A percentile compares a stretch with the other conserved stretches of the same genome.
Conservation (phyloP, 2,329 filamentous ascomycete genomes). For the Talaromyces piceae region DNA sequence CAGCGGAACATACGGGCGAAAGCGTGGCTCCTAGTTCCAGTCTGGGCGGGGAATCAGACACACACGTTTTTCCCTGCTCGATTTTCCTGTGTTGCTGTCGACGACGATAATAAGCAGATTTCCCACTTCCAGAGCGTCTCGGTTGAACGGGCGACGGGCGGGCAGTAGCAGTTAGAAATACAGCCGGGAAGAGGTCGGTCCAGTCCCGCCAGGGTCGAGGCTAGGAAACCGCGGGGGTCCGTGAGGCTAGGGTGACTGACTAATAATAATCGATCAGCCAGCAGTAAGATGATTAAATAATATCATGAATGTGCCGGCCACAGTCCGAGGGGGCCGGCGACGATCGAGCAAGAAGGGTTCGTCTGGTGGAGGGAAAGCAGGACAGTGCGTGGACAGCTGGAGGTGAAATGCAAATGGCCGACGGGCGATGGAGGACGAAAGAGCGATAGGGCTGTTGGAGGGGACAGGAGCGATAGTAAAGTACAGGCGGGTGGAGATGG, state of each 20-base stretch:
- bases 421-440: not conserved
- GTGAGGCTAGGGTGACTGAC: not conserved
- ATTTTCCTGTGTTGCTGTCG: not conserved
- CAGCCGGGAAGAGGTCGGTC: not conserved
- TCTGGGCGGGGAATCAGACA: not conserved
- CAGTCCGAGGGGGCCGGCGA: no score
- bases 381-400: not conserved
- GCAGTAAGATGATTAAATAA: no score
- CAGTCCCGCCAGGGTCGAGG: not conserved
- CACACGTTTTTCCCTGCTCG: not conserved
- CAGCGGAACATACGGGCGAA: not conserved
- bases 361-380: not conserved
- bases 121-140: not conserved
- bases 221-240: not conserved
- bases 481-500: not conserved
- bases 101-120: not conserved
- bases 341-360: not conserved
- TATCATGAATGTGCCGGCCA: no score
- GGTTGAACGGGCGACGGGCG: not conserved
- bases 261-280: no score
- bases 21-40: not conserved
- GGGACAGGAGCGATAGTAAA: not conserved
- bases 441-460: not conserved
- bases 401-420: not conserved
- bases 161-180: not conserved